Percentiles rank a stretch among this genome's conserved stretches.
These are phyloP conservation scores for Hypomyces rosellus DNA, from an alignment of 2,329 filamentous ascomycete genomes.

Conservation along the genomic window DNA sequence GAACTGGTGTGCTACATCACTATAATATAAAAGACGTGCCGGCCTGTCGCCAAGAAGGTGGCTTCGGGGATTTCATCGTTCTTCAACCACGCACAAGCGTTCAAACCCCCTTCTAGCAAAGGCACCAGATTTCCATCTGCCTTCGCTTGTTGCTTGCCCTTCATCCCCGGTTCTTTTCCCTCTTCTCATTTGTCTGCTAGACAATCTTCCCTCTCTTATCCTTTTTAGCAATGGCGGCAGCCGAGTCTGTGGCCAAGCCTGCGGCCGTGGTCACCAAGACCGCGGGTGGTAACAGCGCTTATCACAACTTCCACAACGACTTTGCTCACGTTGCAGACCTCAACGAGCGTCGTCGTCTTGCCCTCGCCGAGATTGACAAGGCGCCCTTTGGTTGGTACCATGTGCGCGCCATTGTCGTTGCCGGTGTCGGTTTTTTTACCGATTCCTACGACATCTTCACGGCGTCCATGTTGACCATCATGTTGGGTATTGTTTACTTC, in stretches of 20 bases:
- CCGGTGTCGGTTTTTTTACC: constrained; percentile 83
- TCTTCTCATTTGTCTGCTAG: constrained; percentile 1
- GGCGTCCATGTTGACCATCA: constrained; percentile 64
- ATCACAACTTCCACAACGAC: constrained; percentile 74
- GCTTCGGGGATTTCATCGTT: background rate
- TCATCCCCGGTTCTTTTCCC: constrained; percentile 2
- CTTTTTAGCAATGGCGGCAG: constrained; percentile 1
- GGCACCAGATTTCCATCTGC: no score
- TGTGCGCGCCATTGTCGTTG: constrained; percentile 68
- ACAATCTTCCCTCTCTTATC: constrained; percentile 4
- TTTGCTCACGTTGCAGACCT: constrained; percentile 60
- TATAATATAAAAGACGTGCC: constrained; percentile 3
- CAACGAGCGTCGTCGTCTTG: constrained; percentile 71
- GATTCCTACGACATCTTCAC: constrained; percentile 82
- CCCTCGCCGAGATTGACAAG: constrained; percentile 75
- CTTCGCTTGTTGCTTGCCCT: no score
- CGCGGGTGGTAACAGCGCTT: constrained; percentile 60
- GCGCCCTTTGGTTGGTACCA: constrained; percentile 82
- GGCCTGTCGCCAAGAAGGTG: background rate
- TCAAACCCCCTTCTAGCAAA: background rate
- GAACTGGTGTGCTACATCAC: background rate
- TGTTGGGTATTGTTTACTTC: constrained; percentile 76
- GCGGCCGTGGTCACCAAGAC: constrained; percentile 36
- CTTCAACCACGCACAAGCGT: constrained; percentile 6
- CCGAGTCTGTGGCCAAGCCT: constrained; percentile 3